These are phyloP conservation scores for Scytalidium lignicola DNA, from an alignment of 2,329 filamentous ascomycete genomes.

Conservation along the genomic window DNA sequence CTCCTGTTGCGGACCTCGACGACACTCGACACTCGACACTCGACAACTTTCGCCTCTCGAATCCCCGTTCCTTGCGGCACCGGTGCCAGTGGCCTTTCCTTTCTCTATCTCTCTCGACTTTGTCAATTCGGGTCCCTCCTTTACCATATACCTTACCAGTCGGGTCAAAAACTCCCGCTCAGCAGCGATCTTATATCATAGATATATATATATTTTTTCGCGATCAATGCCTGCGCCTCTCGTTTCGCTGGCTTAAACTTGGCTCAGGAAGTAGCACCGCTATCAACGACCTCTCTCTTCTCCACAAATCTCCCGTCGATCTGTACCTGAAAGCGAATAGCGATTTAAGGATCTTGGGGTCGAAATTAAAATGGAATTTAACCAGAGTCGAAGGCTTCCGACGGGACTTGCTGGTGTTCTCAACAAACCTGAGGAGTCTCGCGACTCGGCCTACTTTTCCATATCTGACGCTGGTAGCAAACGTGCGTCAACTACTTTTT, in stretches of 20 bases:
- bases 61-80: no score
- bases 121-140: no score
- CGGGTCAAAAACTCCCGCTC: no score
- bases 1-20: no score
- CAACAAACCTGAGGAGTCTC: constrained; percentile 44
- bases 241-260: background rate
- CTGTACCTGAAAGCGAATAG: no score
- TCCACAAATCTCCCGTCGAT: background rate
- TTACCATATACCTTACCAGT: no score
- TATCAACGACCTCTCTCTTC: background rate
- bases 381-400: constrained; percentile 22
- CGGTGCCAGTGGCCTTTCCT: no score
- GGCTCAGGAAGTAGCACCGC: background rate
- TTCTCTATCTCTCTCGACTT: no score
- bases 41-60: no score
- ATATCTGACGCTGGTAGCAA: constrained; percentile 40
- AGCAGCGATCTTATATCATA: no score
- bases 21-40: no score
- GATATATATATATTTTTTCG: background rate
- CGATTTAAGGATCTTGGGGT: no score
- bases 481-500: constrained; percentile 33
- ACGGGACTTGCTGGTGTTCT: constrained; percentile 46
- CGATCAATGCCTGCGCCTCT: background rate
- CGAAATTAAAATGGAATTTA: background rate
- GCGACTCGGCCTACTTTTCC: constrained; percentile 49